Conservation (phyloP, 345 rosid species). For the Euphorbia tirucalli region DNA sequence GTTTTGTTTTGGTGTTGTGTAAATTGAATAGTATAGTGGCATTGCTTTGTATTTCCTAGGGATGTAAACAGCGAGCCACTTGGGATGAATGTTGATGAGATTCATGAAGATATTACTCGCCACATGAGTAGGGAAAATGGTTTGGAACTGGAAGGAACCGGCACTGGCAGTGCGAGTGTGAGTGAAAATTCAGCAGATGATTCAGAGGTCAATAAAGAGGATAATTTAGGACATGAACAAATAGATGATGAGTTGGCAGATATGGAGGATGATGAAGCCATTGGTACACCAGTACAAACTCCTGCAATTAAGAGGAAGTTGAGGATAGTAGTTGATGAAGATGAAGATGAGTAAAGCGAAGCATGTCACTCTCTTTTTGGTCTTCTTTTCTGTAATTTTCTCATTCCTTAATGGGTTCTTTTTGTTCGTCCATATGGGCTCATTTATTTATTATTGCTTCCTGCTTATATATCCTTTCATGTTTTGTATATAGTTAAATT, state of each 20-base stretch:
- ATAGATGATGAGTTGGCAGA: slow-evolving; percentile 49
- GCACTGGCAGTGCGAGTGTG: too few species aligned
- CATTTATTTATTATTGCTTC: not conserved
- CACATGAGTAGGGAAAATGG: too few species aligned
- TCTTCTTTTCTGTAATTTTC: not conserved
- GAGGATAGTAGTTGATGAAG: slow-evolving; percentile 60
- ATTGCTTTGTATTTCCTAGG: slow-evolving; percentile 24
- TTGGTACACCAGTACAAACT: slow-evolving; percentile 20
- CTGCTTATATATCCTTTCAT: not conserved
- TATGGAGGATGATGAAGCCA: slow-evolving; percentile 32
- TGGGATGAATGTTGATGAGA: slow-evolving; percentile 6
- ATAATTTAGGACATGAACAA: slow-evolving; percentile 25
- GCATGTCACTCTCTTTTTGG: not conserved
- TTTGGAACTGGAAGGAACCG: slow-evolving; percentile 28
- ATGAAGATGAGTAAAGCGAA: slow-evolving; percentile 57
- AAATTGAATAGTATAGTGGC: not conserved
- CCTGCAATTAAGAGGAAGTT: slow-evolving; percentile 47
- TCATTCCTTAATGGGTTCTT: not conserved
- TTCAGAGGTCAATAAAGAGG: slow-evolving; percentile 20
- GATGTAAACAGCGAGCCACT: slow-evolving; percentile 24
- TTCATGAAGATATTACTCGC: slow-evolving; percentile 18
- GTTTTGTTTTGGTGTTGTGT: too few species aligned
- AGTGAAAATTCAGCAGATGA: slow-evolving; percentile 8
- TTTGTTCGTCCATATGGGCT: not conserved
- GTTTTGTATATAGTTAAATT: not conserved